Conservation (phyloP, 768 basidiomycete genomes). For the Hydnomerulius pinastri region DNA sequence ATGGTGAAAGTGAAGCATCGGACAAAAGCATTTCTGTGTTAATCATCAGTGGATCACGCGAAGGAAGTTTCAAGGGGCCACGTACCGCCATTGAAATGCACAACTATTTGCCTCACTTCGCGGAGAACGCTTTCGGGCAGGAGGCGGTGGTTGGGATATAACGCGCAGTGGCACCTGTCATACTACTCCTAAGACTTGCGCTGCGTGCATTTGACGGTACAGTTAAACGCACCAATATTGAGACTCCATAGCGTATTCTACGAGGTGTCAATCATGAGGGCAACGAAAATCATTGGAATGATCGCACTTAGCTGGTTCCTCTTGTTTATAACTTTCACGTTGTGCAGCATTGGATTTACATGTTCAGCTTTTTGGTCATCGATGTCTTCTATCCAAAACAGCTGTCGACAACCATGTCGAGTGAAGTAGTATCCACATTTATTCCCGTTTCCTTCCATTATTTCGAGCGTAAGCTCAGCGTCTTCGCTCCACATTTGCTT, state of each 20-base stretch:
- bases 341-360: neutral
- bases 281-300: neutral
- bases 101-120: neutral
- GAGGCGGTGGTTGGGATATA: too few relatives aligned
- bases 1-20: neutral
- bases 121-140: neutral
- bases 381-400: conserved; percentile 40
- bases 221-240: conserved; percentile 2
- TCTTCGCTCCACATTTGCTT: too few relatives aligned
- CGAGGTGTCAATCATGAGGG: neutral
- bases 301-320: neutral
- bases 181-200: neutral
- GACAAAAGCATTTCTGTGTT: neutral
- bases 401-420: conserved; percentile 39
- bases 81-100: neutral
- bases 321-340: neutral
- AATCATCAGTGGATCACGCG: neutral
- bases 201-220: neutral
- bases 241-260: conserved; percentile 3
- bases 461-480: neutral
- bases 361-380: neutral
- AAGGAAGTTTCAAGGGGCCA: neutral
- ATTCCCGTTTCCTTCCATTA: neutral
- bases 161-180: neutral
- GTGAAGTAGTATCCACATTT: conserved; percentile 45